Evolutionary conservation across 1,284 basidiomycete species (phyloP), one percentile per base, ranked within the genome.

Genomic region (Peniophora sp.): DNA sequence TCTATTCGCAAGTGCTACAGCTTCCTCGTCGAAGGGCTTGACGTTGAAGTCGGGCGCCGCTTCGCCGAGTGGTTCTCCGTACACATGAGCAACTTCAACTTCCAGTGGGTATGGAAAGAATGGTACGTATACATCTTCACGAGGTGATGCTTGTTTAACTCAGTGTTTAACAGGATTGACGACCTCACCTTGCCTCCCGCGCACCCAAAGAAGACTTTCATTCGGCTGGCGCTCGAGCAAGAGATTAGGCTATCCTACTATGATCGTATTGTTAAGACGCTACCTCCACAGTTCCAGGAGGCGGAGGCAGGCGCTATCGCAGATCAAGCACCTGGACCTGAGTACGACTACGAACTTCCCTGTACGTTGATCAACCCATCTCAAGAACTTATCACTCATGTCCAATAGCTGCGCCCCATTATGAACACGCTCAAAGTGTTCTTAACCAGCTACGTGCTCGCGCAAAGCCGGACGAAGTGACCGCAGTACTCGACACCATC

Each of bases 101-200:
- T 98, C 71, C 84, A 87, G 60, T 99, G 97, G 97, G 93, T 95
- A n/a, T 99, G 97, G 97, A 94, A 93, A 62, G 97, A 99, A 77
- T 99, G 97, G 96, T 94, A 55, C 44, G 82, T 69, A 41, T 17
- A 11, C 36, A 25, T 19, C 41, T 19, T 50, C 47, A 20, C 11
- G 41, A 24, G 50, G 43, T 49, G 32, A 20, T 22, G 6, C 49
- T 12, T 12, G 27, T 12, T 32, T 32, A 32, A 50, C 41, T n/a
- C n/a, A n/a, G n/a, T n/a, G n/a, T 14, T 20, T 5, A 46, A 38
- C 56, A 96, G 92, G 92, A 72, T 94, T n/a, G 83, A 88, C 1
- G 95, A 97, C 66, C 71, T 97, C 12, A 65, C 73, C 2, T 68
- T 96, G 12, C 73, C 83, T 1, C 61, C 73, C 8, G 74, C 85